Percentiles rank a stretch among this genome's conserved stretches.
Conservation (phyloP, 371 early-diverging fungal species). For the Phascolomyces articulosus region DNA sequence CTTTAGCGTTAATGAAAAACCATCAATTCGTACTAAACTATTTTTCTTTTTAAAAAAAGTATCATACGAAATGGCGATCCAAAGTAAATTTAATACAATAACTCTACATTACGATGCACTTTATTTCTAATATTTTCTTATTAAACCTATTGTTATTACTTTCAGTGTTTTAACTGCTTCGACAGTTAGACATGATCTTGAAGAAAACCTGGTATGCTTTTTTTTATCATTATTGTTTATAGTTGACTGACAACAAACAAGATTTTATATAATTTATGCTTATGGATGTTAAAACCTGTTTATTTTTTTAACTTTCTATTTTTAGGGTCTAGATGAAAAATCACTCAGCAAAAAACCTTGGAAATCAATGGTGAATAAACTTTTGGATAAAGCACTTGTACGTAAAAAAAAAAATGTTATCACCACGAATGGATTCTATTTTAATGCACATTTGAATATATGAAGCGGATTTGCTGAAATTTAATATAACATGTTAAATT, state of each 20-base stretch:
- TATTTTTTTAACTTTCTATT: background rate
- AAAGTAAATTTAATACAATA: slow-evolving; percentile 4
- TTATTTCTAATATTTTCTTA: too few species aligned
- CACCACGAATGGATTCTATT: too few species aligned
- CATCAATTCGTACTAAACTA: too few species aligned
- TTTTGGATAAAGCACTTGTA: slow-evolving; percentile 31
- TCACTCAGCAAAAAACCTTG: slow-evolving; percentile 29
- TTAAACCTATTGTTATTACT: too few species aligned
- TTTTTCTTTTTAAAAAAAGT: background rate
- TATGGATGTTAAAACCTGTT: background rate
- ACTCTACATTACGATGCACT: too few species aligned
- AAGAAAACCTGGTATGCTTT: slow-evolving; percentile 10
- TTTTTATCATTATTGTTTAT: too few species aligned
- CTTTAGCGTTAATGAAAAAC: too few species aligned
- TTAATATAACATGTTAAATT: too few species aligned
- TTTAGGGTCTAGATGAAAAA: slow-evolving; percentile 11
- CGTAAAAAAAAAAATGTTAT: background rate
- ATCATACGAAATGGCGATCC: slow-evolving; percentile 22
- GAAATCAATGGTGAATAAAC: slow-evolving; percentile 21
- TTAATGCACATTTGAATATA: too few species aligned
- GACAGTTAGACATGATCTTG: slow-evolving; percentile 3
- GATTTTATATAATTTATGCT: too few species aligned
- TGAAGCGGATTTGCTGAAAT: too few species aligned
- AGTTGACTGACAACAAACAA: too few species aligned
- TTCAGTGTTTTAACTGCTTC: slow-evolving; percentile 6